Percentiles rank a stretch among this genome's conserved stretches.
Conservation (phyloP, 1,139 yeast species). For the Yamadazyma diddensiae region DNA sequence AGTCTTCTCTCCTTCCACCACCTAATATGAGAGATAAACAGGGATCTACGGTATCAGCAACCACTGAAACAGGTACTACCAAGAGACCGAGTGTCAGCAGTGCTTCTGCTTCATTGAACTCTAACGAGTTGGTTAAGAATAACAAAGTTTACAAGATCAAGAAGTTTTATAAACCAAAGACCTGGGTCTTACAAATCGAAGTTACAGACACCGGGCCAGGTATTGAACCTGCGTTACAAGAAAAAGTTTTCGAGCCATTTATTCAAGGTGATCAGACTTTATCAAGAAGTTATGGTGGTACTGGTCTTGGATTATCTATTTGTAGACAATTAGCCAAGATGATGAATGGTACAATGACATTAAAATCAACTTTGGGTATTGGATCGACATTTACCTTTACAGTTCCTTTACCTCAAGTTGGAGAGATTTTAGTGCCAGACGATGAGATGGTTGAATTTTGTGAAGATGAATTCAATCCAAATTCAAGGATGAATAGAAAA, state of each 20-base stretch:
- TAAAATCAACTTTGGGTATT: conserved; percentile 65
- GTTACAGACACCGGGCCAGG: conserved; percentile 95
- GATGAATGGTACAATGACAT: conserved; percentile 80
- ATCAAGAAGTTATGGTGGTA: conserved; percentile 90
- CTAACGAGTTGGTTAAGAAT: conserved; percentile 27
- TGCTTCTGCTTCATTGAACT: conserved; percentile 13
- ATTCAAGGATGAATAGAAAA: conserved; percentile 33
- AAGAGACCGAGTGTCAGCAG: conserved; percentile 14
- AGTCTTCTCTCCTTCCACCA: conserved; percentile 12
- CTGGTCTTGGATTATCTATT: conserved; percentile 91
- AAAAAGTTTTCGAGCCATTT: conserved; percentile 90
- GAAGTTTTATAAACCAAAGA: conserved; percentile 37
- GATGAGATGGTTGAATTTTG: conserved; percentile 39
- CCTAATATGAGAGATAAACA: conserved; percentile 14
- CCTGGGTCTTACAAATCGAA: conserved; percentile 68
- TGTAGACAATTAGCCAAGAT: conserved; percentile 86
- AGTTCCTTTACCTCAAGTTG: conserved; percentile 72
- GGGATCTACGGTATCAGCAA: conserved; percentile 2
- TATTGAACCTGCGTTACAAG: conserved; percentile 73
- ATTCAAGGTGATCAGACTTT: conserved; percentile 96
- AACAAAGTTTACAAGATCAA: conserved; percentile 35
- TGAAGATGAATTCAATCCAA: conserved; percentile 44
- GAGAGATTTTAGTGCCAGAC: conserved; percentile 49
- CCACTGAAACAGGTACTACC: conserved; percentile 7
- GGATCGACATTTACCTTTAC: conserved; percentile 83